Evolutionary conservation across 495 filamentous ascomycete species (phyloP), one percentile per base, ranked within the genome.

Genomic region (Cladorrhinum samala): DNA sequence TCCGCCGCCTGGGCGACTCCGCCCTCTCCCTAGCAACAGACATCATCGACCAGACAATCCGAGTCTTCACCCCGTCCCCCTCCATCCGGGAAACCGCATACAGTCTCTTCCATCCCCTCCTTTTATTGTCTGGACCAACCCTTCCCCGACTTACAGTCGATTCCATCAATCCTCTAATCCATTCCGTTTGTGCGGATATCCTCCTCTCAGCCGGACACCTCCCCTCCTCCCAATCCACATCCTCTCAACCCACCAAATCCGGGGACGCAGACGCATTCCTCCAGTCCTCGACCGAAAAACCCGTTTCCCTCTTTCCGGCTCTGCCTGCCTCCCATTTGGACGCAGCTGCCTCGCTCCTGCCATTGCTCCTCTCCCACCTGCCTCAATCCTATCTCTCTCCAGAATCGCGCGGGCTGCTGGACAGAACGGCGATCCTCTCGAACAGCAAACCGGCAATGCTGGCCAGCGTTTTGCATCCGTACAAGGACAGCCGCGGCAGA

Each of bases 391-490:
- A 79, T 59, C 63, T 94, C 19, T 74, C 82, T 13, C 74, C 79
- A 2, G 78, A 84, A 3, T 44, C 87, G 9, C 82, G 91, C 43
- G 75, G 81, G 13, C 77, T 85, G 41, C 80, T 95, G 56, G 88
- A 95, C 63, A 83, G 83, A 40, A 87, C 87, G 1, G 84, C 88
- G 36, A 85, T 95, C 48, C 65, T 95, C 33, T 77, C 72, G 17
- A 69, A 76, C 37, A 76, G 83, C 57, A 84, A 81, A 67, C 63
- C 78, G 21, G 83, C 84, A 9, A 85, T 95, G 78, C 61, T 90
- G 11, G 85, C 89, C 24, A 90, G 88, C 65, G 81, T 89, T 11
- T 69, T 95, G 47, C 86, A 92, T 67, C 87, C 89, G 1, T 77
- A 83, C 50, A 72, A 78, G 13, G 78, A 78, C 33, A 71, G 73